phyloP scores from a whole-genome alignment of 2,329 filamentous ascomycete genomes.

The Biscogniauxia sp. region DNA sequence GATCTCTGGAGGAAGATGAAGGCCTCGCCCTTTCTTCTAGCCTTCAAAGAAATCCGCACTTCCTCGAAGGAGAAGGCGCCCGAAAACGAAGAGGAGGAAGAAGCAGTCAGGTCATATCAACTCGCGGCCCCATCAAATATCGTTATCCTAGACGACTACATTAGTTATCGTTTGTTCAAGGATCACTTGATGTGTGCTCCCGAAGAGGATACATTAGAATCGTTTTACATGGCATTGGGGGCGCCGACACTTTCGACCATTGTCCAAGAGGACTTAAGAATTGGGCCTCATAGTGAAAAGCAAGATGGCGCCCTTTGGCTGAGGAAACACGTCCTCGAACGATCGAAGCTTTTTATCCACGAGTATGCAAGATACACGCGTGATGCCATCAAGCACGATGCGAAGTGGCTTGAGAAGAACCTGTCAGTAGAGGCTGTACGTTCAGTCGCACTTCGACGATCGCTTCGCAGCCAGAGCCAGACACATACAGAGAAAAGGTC shows the following conservation, averaged over 20 bases:
- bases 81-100: conserved; percentile 60
- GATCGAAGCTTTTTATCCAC: conserved; percentile 85
- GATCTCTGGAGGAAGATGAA: conserved; percentile 75
- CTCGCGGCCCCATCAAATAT: conserved; percentile 70
- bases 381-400: conserved; percentile 80
- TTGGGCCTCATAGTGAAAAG: conserved; percentile 65
- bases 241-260: conserved; percentile 72
- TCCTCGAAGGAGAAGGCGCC: conserved; percentile 45
- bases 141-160: conserved; percentile 82
- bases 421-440: conserved; percentile 75
- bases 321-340: conserved; percentile 79
- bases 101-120: conserved; percentile 72
- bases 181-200: conserved; percentile 80
- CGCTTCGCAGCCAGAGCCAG: conserved; percentile 68
- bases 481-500: conserved; percentile 73
- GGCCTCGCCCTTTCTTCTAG: conserved; percentile 73
- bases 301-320: conserved; percentile 68
- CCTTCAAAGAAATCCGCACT: conserved; percentile 68
- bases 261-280: conserved; percentile 73
- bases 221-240: conserved; percentile 80
- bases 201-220: conserved; percentile 82
- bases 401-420: conserved; percentile 87
- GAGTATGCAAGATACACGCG: conserved; percentile 67
- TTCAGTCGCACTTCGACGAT: conserved; percentile 72
- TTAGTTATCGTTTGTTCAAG: conserved; percentile 86